Percentiles rank a stretch among this genome's conserved stretches.
Conservation (phyloP, 1,284 basidiomycete species). For the Trichosporon sp. region DNA sequence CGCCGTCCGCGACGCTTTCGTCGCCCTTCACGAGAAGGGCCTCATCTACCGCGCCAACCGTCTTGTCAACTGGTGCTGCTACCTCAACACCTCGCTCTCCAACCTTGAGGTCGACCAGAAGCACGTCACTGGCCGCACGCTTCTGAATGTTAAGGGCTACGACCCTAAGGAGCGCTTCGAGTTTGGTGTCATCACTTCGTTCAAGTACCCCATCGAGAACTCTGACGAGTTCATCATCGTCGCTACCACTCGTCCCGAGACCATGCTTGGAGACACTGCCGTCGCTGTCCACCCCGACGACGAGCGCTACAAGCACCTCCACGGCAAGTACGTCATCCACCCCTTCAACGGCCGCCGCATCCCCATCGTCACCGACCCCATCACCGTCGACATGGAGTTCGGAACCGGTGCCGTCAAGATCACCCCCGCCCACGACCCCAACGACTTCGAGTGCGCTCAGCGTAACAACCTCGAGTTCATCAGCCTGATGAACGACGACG, state of each 20-base stretch:
- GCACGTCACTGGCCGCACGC: constrained; percentile 77
- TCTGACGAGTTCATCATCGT: constrained; percentile 86
- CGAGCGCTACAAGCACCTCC: constrained; percentile 88
- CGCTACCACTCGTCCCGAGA: constrained; percentile 97
- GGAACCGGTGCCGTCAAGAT: constrained; percentile 99
- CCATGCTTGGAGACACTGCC: constrained; percentile 97
- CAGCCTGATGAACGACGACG: constrained; percentile 95
- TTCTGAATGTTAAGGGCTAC: constrained; percentile 90
- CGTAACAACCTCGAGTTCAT: constrained; percentile 89
- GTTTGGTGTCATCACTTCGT: constrained; percentile 93
- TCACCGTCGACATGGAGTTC: constrained; percentile 89
- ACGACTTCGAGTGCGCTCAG: constrained; percentile 92
- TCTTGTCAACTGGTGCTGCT: constrained; percentile 97
- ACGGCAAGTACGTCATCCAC: constrained; percentile 86
- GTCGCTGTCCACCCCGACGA: constrained; percentile 96
- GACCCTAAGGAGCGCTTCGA: constrained; percentile 91
- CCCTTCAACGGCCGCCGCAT: constrained; percentile 84
- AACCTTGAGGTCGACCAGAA: constrained; percentile 98
- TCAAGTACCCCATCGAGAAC: constrained; percentile 80
- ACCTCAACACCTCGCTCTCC: constrained; percentile 91
- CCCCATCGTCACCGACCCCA: constrained; percentile 80
- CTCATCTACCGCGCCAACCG: constrained; percentile 94
- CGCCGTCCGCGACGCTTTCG: constrained; percentile 90
- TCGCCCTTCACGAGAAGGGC: constrained; percentile 84
- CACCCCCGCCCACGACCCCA: constrained; percentile 97